Base-by-base conservation (phyloP, 208 protist species). In the Trypanosoma theileri region DNA sequence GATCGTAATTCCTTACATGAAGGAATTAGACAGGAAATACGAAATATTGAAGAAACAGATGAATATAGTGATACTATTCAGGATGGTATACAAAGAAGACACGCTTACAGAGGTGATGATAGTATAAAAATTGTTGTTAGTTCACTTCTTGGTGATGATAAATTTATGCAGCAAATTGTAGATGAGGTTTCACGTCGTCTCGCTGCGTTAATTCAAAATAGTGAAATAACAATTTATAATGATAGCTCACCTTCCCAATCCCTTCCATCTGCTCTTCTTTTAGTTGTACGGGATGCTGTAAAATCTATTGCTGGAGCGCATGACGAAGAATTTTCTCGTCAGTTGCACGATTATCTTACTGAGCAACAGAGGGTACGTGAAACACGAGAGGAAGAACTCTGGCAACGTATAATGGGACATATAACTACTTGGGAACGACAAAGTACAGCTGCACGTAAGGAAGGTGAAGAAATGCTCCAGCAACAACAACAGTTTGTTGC, bases 191-290 rank as follows among this genome's bases (percentile, higher is more conserved):
- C 69, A n/a, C 35, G 26, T 35, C 35, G 46, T 22, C 45, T 73
- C 13, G 69, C 69, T 21, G 50, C 22, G 11, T 51, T 55, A 45
- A 73, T 73, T 35, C 53, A 62, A 44, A 48, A 67, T 21, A 53
- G 21, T 40, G 69, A 73, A 54, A 42, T 53, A 19, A 35, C 11
- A 22, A 17, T 24, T 3, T 40, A 53, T 42, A 21, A 12, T 13
- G 51, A 61, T 46, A 13, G 21, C 10, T 61, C 54, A 35, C 51
- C 35, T 12, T 50, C 51, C 9, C 12, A 62, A 13, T n/a, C 19
- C 3, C 44, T 73, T 19, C 69, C 69, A 60, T 73, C 69, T 12
- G 69, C 69, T 40, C 17, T 73, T 46, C n/a, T 73, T 11, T 40
- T 73, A 48, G 45, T 53, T 22, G 53, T 67, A 11, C 59, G 60